Evolutionary conservation across 2,329 filamentous ascomycete species (phyloP).

Genomic region (Cordyceps fumosorosea): DNA sequence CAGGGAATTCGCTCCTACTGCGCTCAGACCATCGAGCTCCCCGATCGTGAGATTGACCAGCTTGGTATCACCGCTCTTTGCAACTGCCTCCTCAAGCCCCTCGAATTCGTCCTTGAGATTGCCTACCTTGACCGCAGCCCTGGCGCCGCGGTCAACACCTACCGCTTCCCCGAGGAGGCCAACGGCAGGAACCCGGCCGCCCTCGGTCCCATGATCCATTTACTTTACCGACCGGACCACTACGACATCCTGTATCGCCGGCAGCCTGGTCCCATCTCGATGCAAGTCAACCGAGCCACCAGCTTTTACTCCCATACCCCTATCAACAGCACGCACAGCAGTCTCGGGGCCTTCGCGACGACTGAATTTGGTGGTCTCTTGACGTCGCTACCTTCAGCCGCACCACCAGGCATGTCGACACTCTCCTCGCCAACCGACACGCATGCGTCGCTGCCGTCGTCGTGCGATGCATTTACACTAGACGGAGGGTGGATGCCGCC

Average conservation of each 20-base stretch:
- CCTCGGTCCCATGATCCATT: slow-evolving; percentile 47
- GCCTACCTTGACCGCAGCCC: slow-evolving; percentile 84
- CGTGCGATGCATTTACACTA: not conserved
- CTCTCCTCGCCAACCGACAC: slow-evolving; percentile 1
- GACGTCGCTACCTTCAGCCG: slow-evolving; percentile 18
- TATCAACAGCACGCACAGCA: slow-evolving; percentile 33
- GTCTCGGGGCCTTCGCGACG: slow-evolving; percentile 35
- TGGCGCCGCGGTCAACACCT: slow-evolving; percentile 67
- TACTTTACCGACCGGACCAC: slow-evolving; percentile 69
- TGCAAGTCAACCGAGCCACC: slow-evolving; percentile 40
- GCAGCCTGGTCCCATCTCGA: slow-evolving; percentile 35
- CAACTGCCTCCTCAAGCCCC: slow-evolving; percentile 72
- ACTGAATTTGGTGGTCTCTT: slow-evolving; percentile 38
- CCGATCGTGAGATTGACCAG: slow-evolving; percentile 81
- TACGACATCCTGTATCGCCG: slow-evolving; percentile 85
- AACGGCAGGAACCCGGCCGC: slow-evolving; percentile 36
- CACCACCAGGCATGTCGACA: slow-evolving; percentile 32
- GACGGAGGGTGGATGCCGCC: slow-evolving; percentile 5
- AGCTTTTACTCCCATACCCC: slow-evolving; percentile 40
- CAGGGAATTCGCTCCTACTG: slow-evolving; percentile 61
- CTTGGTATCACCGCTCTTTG: slow-evolving; percentile 73
- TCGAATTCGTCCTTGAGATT: slow-evolving; percentile 75
- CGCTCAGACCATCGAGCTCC: slow-evolving; percentile 61
- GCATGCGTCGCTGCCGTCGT: not conserved
- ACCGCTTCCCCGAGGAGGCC: slow-evolving; percentile 54